A percentile compares a stretch with the other conserved stretches of the same genome.
phyloP scores from a whole-genome alignment of 805 yeast genomes.

The Candida taoyuanica region DNA sequence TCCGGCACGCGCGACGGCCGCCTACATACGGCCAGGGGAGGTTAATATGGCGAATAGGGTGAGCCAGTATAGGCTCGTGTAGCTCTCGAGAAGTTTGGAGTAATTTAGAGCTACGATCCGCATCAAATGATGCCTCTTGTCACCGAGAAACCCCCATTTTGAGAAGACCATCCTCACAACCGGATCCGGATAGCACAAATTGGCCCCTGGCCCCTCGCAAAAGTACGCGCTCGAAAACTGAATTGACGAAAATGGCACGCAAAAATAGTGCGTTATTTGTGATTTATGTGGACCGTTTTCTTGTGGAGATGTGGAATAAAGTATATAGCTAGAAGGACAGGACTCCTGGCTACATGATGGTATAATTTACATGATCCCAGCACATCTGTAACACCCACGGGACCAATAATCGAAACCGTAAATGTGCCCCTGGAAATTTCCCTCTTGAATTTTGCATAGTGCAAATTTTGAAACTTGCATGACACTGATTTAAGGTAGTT shows the following conservation, averaged over 20 bases:
- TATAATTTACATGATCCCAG: neutral
- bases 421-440: neutral
- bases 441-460: neutral
- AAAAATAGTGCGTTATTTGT: neutral
- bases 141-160: too few species aligned
- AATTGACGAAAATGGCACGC: neutral
- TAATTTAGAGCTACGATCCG: too few species aligned
- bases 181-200: neutral
- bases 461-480: neutral
- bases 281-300: too few species aligned
- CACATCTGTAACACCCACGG: neutral
- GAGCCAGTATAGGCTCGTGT: too few species aligned
- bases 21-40: too few species aligned
- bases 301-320: too few species aligned
- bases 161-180: too few species aligned
- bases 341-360: neutral
- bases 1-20: too few species aligned
- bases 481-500: conserved; percentile 30
- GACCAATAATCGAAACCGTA: neutral
- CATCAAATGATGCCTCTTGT: too few species aligned
- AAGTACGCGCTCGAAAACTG: neutral
- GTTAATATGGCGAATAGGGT: too few species aligned
- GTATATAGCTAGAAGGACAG: too few species aligned
- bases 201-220: neutral
- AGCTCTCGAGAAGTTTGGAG: neutral